Evolutionary conservation across 2,329 filamentous ascomycete species (phyloP), one percentile per base, ranked within the genome.

Genomic region (Aspergillus pseudoviridinutans): DNA sequence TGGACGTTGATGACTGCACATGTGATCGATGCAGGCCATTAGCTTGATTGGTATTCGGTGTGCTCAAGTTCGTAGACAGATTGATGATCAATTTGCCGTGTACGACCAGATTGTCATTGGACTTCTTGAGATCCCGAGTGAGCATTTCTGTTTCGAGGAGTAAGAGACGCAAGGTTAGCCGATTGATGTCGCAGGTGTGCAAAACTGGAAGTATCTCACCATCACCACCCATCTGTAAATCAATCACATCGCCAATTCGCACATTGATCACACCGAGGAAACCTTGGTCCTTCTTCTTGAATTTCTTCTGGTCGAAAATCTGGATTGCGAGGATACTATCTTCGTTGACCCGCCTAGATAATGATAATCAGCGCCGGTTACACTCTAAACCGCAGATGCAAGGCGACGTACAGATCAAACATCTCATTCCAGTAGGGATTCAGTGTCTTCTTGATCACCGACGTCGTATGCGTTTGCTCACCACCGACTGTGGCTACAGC

Each of bases 371-470:
- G 46, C 41, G 53, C 41, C 27, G 28, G 51, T 49, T 38, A 25
- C 44, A 24, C 2, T 47, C 44, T 24, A 24, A 25, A 56, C 49
- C 38, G 28, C 9, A 22, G 51, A 12, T 35, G 27, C 32, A 44
- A 14, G 27, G 54, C 42, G 46, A 58, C 88, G 69, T 86, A 97
- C 94, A 99, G 89, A 77, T 99, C 94, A 80, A 99, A 99, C 72
- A 87, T 92, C 80, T 99, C 94, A 77, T 99, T 99, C 94, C 94
- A 99, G 76, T 99, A 99, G n/a, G 94, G 94, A 76, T 97, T 97
- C 76, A 99, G 80, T 10, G 94, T 97, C 78, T 94, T 90, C 79
- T 97, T 97, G 76, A 94, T 96, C 66, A 97, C 94, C 41, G 88
- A 88, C 10, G 94, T 99, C n/a, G 94, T 97, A 78, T 92, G 91